Percentiles rank a stretch among this genome's conserved stretches.
Evolutionary conservation across 345 rosid genomes (phyloP).

Genomic region (Sisymbrium irio): DNA sequence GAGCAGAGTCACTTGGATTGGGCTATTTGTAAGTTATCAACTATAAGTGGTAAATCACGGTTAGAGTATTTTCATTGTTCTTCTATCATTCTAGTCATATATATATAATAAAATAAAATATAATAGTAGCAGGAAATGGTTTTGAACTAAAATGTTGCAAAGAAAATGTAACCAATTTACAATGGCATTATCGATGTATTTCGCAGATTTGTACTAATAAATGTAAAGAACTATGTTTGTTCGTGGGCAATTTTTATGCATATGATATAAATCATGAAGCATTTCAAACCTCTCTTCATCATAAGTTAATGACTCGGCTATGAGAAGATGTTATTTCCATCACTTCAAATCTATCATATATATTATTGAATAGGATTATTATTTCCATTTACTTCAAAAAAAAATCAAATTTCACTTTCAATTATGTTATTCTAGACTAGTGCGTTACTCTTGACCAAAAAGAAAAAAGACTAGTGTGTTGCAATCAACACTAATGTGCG

Average conservation of each 20-base stretch:
- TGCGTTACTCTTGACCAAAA: too few relatives aligned
- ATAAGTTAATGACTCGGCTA: background rate
- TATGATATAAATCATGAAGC: background rate
- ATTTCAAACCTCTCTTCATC: background rate
- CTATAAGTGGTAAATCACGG: slow-evolving; percentile 6
- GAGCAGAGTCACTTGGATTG: slow-evolving; percentile 18
- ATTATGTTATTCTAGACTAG: background rate
- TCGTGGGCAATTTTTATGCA: background rate
- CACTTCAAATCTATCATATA: too few relatives aligned
- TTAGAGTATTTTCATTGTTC: slow-evolving; percentile 27
- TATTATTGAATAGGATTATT: too few relatives aligned
- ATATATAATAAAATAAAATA: slow-evolving; percentile 7
- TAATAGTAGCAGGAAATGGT: background rate
- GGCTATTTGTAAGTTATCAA: background rate
- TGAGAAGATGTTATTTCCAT: too few relatives aligned
- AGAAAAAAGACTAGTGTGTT: background rate
- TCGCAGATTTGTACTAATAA: slow-evolving; percentile 9
- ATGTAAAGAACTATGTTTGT: slow-evolving; percentile 31
- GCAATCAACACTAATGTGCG: background rate
- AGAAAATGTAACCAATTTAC: slow-evolving; percentile 16
- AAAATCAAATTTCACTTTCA: background rate
- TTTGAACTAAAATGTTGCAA: slow-evolving; percentile 15
- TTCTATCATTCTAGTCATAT: slow-evolving; percentile 14
- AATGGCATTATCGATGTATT: slow-evolving; percentile 7
- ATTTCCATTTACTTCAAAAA: background rate